These are phyloP conservation scores for Mucor plumbeus DNA, from an alignment of 371 early-diverging fungal species.

Conservation along the genomic window DNA sequence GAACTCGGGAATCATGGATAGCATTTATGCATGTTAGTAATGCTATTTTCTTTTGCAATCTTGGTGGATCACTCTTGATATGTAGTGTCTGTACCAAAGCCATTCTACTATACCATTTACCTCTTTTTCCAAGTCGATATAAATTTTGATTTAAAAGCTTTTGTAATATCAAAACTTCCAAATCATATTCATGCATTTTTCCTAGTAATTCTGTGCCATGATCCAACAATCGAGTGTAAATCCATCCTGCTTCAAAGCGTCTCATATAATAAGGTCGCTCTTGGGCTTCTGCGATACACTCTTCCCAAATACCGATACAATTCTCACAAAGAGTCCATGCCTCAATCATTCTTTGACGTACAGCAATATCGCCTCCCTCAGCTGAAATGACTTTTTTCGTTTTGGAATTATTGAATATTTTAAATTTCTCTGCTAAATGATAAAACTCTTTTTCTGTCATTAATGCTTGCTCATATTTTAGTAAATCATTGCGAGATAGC, in stretches of 20 bases:
- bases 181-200: slow-evolving; percentile 59
- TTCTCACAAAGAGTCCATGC: slow-evolving; percentile 48
- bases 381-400: slow-evolving; percentile 11
- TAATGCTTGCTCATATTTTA: slow-evolving; percentile 64
- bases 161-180: slow-evolving; percentile 61
- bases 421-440: slow-evolving; percentile 30
- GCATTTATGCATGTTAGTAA: slow-evolving; percentile 58
- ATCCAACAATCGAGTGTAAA: slow-evolving; percentile 66
- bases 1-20: slow-evolving; percentile 60
- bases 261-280: slow-evolving; percentile 45
- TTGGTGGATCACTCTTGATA: slow-evolving; percentile 33
- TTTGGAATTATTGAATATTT: slow-evolving; percentile 16
- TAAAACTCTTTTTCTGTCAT: slow-evolving; percentile 39
- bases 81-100: slow-evolving; percentile 66
- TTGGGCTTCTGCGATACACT: slow-evolving; percentile 27
- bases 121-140: slow-evolving; percentile 65
- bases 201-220: slow-evolving; percentile 62
- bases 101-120: slow-evolving; percentile 76
- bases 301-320: slow-evolving; percentile 50
- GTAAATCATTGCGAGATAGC: slow-evolving; percentile 52
- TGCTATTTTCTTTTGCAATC: slow-evolving; percentile 53
- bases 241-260: slow-evolving; percentile 68
- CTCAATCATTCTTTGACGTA: slow-evolving; percentile 12
- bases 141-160: slow-evolving; percentile 63
- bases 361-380: slow-evolving; percentile 24